Conservation (phyloP, 768 basidiomycete species). For the Astraeus odoratus region DNA sequence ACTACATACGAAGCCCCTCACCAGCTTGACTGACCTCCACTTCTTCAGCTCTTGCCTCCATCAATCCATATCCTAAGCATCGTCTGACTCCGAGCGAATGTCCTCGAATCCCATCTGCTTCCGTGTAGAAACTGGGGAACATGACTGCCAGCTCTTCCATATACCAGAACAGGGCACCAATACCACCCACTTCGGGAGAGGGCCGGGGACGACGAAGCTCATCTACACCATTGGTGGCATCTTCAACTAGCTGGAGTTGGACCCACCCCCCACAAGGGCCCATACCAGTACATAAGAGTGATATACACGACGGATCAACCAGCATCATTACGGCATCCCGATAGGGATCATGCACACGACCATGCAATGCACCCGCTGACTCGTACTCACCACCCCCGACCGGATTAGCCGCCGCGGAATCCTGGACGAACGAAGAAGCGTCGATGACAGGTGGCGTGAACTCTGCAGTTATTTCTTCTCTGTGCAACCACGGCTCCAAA, state of each 20-base stretch:
- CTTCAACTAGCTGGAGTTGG: constrained; percentile 19
- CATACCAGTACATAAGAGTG: constrained; percentile 21
- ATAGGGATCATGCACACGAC: constrained; percentile 32
- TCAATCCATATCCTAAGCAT: no score
- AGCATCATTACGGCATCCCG: constrained; percentile 24
- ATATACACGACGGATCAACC: constrained; percentile 14
- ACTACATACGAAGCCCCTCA: no score
- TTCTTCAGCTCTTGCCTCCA: no score
- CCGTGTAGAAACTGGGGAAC: constrained; percentile 44
- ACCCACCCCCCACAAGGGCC: constrained; percentile 31
- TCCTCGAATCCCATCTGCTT: constrained; percentile 6
- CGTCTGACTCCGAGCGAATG: no score
- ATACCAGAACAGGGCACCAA: constrained; percentile 43
- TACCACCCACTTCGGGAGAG: not conserved
- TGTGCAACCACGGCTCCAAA: constrained; percentile 44
- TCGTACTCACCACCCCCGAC: no score
- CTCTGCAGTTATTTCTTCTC: constrained; percentile 29
- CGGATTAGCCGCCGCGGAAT: not conserved
- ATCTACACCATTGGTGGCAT: not conserved
- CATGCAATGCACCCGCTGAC: no score
- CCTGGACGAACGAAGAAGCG: constrained; percentile 12
- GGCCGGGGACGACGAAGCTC: no score
- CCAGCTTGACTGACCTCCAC: no score
- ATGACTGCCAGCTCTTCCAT: constrained; percentile 43
- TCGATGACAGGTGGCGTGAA: constrained; percentile 29